Evolutionary conservation across 1,139 yeast genomes (phyloP).

Genomic region (Pichiaceae sp.): DNA sequence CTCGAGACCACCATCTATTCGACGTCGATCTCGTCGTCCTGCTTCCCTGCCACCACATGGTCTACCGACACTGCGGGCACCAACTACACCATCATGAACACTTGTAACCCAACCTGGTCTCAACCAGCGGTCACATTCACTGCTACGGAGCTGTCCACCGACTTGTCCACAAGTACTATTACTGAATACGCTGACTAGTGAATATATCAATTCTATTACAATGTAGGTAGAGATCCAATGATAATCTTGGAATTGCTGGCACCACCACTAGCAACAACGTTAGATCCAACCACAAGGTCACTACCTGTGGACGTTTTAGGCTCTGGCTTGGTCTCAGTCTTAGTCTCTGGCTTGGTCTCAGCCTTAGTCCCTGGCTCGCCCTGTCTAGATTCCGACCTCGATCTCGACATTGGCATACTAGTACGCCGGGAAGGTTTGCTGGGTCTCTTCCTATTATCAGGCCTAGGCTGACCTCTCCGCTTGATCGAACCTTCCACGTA

Average conservation of each 20-base stretch:
- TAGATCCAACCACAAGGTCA: too few relatives aligned
- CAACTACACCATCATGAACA: slow-evolving; percentile 10
- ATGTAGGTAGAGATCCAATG: slow-evolving; percentile 6
- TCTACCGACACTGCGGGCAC: slow-evolving; percentile 3
- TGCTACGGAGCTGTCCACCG: background rate
- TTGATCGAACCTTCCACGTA: slow-evolving; percentile 28
- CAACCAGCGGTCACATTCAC: slow-evolving; percentile 4
- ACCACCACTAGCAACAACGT: too few relatives aligned
- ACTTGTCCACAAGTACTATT: background rate
- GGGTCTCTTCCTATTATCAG: too few relatives aligned
- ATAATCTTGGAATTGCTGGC: slow-evolving; percentile 6
- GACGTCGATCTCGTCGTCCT: slow-evolving; percentile 4
- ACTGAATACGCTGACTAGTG: too few relatives aligned
- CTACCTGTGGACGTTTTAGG: too few relatives aligned
- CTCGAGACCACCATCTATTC: slow-evolving; percentile 7
- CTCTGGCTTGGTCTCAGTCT: too few relatives aligned
- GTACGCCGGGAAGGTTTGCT: too few relatives aligned
- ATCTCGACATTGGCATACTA: too few relatives aligned
- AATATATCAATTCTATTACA: background rate
- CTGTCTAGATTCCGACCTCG: too few relatives aligned
- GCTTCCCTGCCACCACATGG: slow-evolving; percentile 9
- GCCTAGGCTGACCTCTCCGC: too few relatives aligned
- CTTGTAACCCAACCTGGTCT: slow-evolving; percentile 15
- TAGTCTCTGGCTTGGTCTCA: too few relatives aligned
- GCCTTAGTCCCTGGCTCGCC: too few relatives aligned